These are phyloP conservation scores for Irpex sp. DNA, from an alignment of 1,284 basidiomycete species.

Conservation along the genomic window DNA sequence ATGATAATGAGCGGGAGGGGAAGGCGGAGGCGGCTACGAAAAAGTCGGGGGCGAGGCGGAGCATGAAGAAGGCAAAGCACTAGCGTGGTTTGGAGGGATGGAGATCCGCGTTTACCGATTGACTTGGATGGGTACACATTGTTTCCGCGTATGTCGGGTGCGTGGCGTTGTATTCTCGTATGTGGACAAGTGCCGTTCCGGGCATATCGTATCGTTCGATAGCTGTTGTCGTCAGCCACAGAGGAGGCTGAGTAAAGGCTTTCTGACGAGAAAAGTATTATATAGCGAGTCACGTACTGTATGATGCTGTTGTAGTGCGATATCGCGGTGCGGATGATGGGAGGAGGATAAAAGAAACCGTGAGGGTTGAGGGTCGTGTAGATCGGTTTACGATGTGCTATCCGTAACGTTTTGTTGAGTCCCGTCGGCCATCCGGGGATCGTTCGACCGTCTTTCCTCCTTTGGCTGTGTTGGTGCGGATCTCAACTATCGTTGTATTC, in stretches of 20 bases:
- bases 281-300: too few species aligned
- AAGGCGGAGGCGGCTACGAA: conserved; percentile 35
- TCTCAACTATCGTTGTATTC: not conserved
- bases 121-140: not conserved
- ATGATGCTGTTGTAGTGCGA: too few species aligned
- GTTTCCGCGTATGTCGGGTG: not conserved
- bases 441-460: not conserved
- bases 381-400: not conserved
- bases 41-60: conserved; percentile 53
- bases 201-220: not conserved
- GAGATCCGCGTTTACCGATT: not conserved
- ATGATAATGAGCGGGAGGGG: conserved; percentile 24
- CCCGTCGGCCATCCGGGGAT: not conserved
- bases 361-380: not conserved
- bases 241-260: too few species aligned
- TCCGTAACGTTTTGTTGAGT: not conserved
- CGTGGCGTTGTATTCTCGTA: not conserved
- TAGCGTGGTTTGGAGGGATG: conserved; percentile 19
- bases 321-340: too few species aligned
- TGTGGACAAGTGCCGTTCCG: not conserved
- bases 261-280: too few species aligned
- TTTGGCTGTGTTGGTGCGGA: not conserved
- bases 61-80: conserved; percentile 55
- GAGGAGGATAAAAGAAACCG: too few species aligned
- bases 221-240: too few species aligned